A percentile compares a stretch with the other conserved stretches of the same genome.
Evolutionary conservation across 2,329 filamentous ascomycete genomes (phyloP).

Genomic region (Myotisia sp.): DNA sequence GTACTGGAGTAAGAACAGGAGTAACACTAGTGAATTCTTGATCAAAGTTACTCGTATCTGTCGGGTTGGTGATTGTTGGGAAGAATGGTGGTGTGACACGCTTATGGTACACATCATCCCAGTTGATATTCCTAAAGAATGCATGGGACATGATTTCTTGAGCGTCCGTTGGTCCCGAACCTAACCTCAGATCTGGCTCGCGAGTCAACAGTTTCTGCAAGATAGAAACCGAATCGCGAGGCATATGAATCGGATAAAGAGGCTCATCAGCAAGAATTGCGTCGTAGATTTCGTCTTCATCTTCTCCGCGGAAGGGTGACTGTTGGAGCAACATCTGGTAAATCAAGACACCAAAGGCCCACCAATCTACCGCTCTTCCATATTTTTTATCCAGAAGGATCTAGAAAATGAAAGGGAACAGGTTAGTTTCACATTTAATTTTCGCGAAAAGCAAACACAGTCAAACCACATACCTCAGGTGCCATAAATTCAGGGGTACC

Average conservation of each 20-base stretch:
- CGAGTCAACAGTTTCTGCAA: conserved; percentile 92
- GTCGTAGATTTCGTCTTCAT: conserved; percentile 98
- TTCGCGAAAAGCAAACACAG: not conserved
- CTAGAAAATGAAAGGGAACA: conserved; percentile 32
- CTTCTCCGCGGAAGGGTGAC: conserved; percentile 94
- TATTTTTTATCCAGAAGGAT: conserved; percentile 98
- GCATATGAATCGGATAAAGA: conserved; percentile 97
- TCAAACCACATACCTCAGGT: conserved; percentile 55
- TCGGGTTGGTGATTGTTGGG: conserved; percentile 76
- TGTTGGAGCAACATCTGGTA: conserved; percentile 99
- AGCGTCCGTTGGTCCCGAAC: conserved; percentile 88
- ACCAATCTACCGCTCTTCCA: conserved; percentile 94
- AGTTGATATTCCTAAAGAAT: conserved; percentile 95
- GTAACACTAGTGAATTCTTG: conserved; percentile 97
- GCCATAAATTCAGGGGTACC: conserved; percentile 99
- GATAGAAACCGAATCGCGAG: conserved; percentile 90
- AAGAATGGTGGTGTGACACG: conserved; percentile 76
- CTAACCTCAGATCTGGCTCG: conserved; percentile 83
- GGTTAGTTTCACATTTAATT: not conserved
- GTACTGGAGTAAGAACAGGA: conserved; percentile 88
- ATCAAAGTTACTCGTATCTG: conserved; percentile 99
- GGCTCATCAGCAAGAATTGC: conserved; percentile 95
- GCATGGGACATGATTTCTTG: conserved; percentile 98
- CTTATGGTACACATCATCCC: conserved; percentile 98
- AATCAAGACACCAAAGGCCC: conserved; percentile 96